Percentiles rank a stretch among this genome's conserved stretches.
Conservation (phyloP, 106 monocot genomes). For the Chionographis japonica region DNA sequence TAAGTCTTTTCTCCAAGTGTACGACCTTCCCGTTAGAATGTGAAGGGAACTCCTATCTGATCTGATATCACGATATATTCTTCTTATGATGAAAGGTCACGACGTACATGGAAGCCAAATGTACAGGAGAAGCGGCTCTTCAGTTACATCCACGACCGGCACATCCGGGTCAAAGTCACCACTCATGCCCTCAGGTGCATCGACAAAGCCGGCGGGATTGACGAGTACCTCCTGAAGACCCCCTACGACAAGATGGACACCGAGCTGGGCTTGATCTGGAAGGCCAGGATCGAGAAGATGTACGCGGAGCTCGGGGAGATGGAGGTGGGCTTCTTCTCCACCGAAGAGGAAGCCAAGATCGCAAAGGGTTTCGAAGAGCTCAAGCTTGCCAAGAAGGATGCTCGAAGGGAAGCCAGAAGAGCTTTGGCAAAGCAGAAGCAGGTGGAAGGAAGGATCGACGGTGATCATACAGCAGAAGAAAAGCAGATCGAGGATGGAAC, state of each 20-base stretch:
- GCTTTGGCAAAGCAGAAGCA: constrained; percentile 22
- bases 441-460: neutral
- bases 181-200: constrained; percentile 89
- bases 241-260: constrained; percentile 84
- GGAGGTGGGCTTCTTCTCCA: constrained; percentile 66
- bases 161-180: constrained; percentile 79
- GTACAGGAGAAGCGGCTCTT: constrained; percentile 91
- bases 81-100: constrained; percentile 29
- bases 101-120: constrained; percentile 92
- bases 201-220: constrained; percentile 95
- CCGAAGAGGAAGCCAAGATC: constrained; percentile 63
- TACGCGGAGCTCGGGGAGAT: constrained; percentile 61
- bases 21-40: too few relatives aligned
- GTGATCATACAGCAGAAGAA: constrained; percentile 14
- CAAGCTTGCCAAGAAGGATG: constrained; percentile 34
- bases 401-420: constrained; percentile 27
- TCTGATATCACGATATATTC: neutral
- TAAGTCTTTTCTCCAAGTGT: too few relatives aligned
- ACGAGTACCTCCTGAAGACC: constrained; percentile 88
- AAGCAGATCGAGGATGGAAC: constrained; percentile 12
- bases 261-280: constrained; percentile 85
- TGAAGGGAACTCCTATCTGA: too few relatives aligned
- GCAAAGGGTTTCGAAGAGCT: constrained; percentile 51
- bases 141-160: constrained; percentile 80
- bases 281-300: constrained; percentile 76